Evolutionary conservation across 441 rosid genomes (phyloP), one percentile per base, ranked within the genome.

Genomic region (Viola pubescens): DNA sequence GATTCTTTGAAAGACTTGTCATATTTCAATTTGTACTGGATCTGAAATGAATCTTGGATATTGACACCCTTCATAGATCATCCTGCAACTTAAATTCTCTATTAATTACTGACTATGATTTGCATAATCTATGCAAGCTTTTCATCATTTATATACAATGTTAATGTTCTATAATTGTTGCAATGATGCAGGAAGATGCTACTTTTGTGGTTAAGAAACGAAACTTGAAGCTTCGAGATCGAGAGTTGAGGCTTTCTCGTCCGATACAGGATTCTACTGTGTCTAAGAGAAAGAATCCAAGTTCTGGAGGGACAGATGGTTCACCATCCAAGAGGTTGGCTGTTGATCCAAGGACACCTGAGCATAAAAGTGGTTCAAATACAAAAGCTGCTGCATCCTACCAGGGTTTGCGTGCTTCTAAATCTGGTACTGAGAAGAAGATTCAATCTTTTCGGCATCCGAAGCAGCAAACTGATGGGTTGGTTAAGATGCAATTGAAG

Each of bases 391-490:
- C 70, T 47, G 58, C 77, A 69, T 77, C 92, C 8, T 89, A 88
- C 72, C 92, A 94, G 76, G 98, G 98, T 9, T 65, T 87, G 76
- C 84, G 81, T 34, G 90, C 94, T 42, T 85, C 79, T 63, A 94
- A 88, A 76, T 69, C 92, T 7, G 80, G 80, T 42, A 68, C 60
- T 14, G 69, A 59, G 40, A 85, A 78, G 81, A 86, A 82, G 34
- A 75, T 66, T 48, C 9, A 69, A 55, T 12, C 2, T 9, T 7
- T 16, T 19, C n/a, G 42, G 45, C 7, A 48, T 59, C 61, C 72
- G 47, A 81, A 69, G 65, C 73, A 72, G 34, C 34, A 26, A 26
- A 2, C 34, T 48, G 56, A 54, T 4, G 73, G 67, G n/a, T 62
- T 73, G 0, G 63, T 66, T 3, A 74, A 59, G 72, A 54, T 58